These are phyloP conservation scores for Geotrichum fermentans DNA, from an alignment of 1,139 yeast genomes.

Conservation along the genomic window DNA sequence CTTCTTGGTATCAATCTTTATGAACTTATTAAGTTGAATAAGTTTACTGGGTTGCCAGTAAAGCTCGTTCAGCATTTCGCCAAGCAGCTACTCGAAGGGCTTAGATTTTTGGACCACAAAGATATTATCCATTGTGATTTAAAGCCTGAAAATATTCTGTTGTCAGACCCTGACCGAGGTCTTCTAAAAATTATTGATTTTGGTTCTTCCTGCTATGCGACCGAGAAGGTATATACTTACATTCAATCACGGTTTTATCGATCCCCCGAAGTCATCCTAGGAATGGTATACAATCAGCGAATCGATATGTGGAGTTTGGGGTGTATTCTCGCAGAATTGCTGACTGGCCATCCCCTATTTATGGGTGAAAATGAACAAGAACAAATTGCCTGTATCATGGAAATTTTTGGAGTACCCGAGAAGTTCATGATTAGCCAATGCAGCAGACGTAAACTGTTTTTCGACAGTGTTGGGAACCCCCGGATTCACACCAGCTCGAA, in stretches of 20 bases:
- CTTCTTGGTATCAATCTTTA: conserved; percentile 62
- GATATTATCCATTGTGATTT: conserved; percentile 74
- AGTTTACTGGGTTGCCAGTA: conserved; percentile 57
- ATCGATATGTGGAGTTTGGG: conserved; percentile 83
- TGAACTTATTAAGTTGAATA: conserved; percentile 57
- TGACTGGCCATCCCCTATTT: conserved; percentile 61
- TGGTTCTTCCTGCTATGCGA: conserved; percentile 92
- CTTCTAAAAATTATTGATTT: conserved; percentile 91
- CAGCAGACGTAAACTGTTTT: conserved; percentile 36
- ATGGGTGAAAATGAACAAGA: conserved; percentile 69
- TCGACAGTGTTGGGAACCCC: conserved; percentile 45
- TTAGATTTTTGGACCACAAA: conserved; percentile 52
- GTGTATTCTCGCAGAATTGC: conserved; percentile 61
- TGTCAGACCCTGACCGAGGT: conserved; percentile 74
- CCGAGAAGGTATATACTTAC: conserved; percentile 85
- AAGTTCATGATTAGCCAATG: conserved; percentile 39
- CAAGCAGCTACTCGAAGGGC: conserved; percentile 53
- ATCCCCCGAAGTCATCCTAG: conserved; percentile 85
- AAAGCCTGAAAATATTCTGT: conserved; percentile 92
- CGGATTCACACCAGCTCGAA: conserved; percentile 32
- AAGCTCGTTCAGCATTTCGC: conserved; percentile 49
- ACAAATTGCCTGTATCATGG: conserved; percentile 55
- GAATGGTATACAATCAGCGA: conserved; percentile 61
- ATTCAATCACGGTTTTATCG: conserved; percentile 94
- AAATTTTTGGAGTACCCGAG: conserved; percentile 60